Conservation (phyloP, 2,329 filamentous ascomycete genomes). For the Xylaria multiplex region DNA sequence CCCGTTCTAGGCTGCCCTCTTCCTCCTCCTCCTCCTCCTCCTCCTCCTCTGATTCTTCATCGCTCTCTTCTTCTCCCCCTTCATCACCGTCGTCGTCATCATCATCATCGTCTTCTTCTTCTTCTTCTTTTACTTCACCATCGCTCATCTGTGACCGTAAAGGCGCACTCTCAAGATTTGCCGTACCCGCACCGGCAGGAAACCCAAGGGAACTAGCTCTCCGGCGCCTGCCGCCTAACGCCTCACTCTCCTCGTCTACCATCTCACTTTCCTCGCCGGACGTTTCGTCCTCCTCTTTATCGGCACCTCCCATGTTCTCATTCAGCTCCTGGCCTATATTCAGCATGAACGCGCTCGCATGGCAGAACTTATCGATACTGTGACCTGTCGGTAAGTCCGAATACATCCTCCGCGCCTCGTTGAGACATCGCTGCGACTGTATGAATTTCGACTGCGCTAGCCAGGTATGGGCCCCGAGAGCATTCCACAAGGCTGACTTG, state of each 20-base stretch:
- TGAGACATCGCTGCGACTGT: conserved; percentile 81
- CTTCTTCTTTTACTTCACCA: conserved; percentile 20
- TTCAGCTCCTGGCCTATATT: conserved; percentile 62
- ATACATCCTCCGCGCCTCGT: conserved; percentile 71
- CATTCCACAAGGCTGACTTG: conserved; percentile 90
- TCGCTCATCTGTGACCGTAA: conserved; percentile 46
- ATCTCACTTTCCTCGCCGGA: conserved; percentile 51
- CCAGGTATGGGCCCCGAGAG: conserved; percentile 87
- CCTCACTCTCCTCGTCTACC: conserved; percentile 61
- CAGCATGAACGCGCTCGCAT: conserved; percentile 63
- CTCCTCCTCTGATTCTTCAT: background rate
- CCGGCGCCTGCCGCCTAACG: conserved; percentile 63
- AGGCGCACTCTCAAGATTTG: conserved; percentile 62
- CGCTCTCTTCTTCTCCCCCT: background rate
- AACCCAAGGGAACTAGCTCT: conserved; percentile 65
- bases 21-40: conserved; percentile 2
- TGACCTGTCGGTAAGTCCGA: conserved; percentile 59
- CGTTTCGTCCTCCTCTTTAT: conserved; percentile 43
- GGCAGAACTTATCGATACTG: conserved; percentile 62
- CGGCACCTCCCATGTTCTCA: conserved; percentile 55
- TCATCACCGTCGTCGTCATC: conserved; percentile 8
- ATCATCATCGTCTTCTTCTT: conserved; percentile 1
- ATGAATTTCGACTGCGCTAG: conserved; percentile 78
- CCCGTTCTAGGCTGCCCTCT: background rate
- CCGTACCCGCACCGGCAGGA: conserved; percentile 51